phyloP scores from a whole-genome alignment of 495 filamentous ascomycete genomes.

The Aspergillus haitiensis region DNA sequence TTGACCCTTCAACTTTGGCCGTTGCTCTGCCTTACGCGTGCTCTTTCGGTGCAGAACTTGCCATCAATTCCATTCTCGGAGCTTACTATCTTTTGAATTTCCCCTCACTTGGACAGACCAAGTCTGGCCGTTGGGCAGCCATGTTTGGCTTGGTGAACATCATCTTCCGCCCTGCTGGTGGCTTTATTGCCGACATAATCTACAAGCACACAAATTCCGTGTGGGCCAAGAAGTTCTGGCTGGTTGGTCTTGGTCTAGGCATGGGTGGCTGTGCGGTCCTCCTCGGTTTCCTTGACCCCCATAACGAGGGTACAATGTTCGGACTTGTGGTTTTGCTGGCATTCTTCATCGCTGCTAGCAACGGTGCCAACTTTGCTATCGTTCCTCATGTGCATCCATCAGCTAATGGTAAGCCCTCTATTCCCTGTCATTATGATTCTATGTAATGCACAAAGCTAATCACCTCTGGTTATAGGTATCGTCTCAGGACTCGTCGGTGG shows the following conservation, averaged over 20 bases:
- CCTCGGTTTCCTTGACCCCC: conserved; percentile 66
- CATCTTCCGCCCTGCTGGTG: conserved; percentile 70
- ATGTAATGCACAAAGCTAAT: not conserved
- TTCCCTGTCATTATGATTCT: not conserved
- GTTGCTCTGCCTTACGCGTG: conserved; percentile 73
- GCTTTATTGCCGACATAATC: conserved; percentile 73
- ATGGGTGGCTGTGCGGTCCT: conserved; percentile 67
- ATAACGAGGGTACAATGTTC: conserved; percentile 65
- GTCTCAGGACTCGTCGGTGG: conserved; percentile 77
- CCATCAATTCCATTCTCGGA: conserved; percentile 80
- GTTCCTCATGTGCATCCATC: conserved; percentile 81
- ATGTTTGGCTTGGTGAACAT: conserved; percentile 92
- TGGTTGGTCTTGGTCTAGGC: conserved; percentile 60
- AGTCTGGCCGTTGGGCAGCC: conserved; percentile 74
- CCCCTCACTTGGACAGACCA: conserved; percentile 68
- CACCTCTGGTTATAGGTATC: conserved; percentile 51
- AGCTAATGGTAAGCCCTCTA: conserved; percentile 58
- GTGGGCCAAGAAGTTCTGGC: conserved; percentile 75
- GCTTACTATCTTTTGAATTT: conserved; percentile 80
- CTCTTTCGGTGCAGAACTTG: conserved; percentile 82
- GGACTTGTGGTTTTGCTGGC: conserved; percentile 73
- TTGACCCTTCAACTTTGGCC: conserved; percentile 66
- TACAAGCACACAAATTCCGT: conserved; percentile 63
- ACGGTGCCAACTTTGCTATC: conserved; percentile 83
- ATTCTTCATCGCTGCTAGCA: conserved; percentile 79